Base-by-base conservation (phyloP, 2,329 filamentous ascomycete species). In the Fusarium guadeloupense region DNA sequence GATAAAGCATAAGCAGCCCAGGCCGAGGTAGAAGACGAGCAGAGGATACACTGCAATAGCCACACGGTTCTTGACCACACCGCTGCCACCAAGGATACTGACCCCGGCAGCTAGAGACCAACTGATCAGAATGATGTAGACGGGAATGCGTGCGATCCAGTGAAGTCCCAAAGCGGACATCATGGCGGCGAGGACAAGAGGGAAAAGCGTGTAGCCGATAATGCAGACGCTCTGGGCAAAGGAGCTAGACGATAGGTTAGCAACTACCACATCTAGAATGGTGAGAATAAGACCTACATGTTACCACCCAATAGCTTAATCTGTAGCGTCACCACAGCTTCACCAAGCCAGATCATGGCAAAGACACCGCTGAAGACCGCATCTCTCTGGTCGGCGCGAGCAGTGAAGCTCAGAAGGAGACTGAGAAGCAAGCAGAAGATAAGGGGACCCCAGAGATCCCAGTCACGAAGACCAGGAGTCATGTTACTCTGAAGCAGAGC, bases 201-300 rank as follows among this genome's bases (percentile, higher is more conserved):
- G 95, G 79, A 99, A 99, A 51, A 99, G 86, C 1, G 95, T 99
- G 77, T 99, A 99, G 39, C 95, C 95, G 74, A 99, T 99, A 70
- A 99, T 96, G 76, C 93, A 98, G 67, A 99, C 86, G 54, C 93
- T 96, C 77, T 99, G 95, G 72, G 96, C 95, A 76, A 99, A 99
- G 16, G 95, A 97, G 71, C 94, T 98, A 73, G 44, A 23, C 12
- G 28, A 4, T 39, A 16, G 26, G 59, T 72, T 64, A 74, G 71
- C 41, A 51, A 54, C 12, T n/a, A 44, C 14, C 8, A 19, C 6
- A 6, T 20, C 17, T 14, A 20, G 13, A 17, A 6, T 31, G 21
- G 20, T 14, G 28, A 39, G 49, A 17, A 42, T 37, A 46, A 35
- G 30, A 86, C 93, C 78, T 81, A 98, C 94, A 99, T 97, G 80